Conservation (phyloP, 768 basidiomycete genomes). For the Termitomyces eurrhizus region DNA sequence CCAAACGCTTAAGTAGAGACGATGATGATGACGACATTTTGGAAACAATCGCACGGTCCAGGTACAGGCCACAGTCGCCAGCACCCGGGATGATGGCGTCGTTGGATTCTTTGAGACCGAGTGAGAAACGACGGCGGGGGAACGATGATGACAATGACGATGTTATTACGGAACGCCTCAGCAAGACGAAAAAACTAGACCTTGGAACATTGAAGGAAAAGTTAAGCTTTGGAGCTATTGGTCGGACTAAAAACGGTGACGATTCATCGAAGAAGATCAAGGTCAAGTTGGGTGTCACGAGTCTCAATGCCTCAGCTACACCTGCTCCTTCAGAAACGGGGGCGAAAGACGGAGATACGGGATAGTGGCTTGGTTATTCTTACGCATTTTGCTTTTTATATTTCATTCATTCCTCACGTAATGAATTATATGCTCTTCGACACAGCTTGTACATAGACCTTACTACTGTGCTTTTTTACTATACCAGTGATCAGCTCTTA, state of each 20-base stretch:
- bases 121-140: constrained; percentile 68
- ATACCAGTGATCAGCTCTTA: background rate
- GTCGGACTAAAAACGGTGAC: constrained; percentile 41
- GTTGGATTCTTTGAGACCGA: constrained; percentile 45
- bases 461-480: constrained; percentile 6
- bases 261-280: constrained; percentile 72
- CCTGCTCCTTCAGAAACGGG: constrained; percentile 57
- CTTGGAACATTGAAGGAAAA: constrained; percentile 43
- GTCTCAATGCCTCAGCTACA: constrained; percentile 30
- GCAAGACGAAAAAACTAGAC: constrained; percentile 55
- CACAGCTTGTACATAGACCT: constrained; percentile 6
- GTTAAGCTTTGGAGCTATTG: constrained; percentile 20
- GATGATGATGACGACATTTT: constrained; percentile 59
- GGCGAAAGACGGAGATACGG: constrained; percentile 73
- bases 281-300: constrained; percentile 58
- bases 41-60: constrained; percentile 46
- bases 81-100: constrained; percentile 29
- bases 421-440: constrained; percentile 3
- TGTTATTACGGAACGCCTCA: constrained; percentile 58
- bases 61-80: constrained; percentile 35
- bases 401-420: constrained; percentile 2
- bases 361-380: constrained; percentile 31
- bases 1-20: constrained; percentile 34
- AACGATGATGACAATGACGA: constrained; percentile 76
- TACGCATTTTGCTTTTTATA: constrained; percentile 2